Base-by-base conservation (phyloP, 495 filamentous ascomycete genomes). In the Hypoxylon lienhwacheense region DNA sequence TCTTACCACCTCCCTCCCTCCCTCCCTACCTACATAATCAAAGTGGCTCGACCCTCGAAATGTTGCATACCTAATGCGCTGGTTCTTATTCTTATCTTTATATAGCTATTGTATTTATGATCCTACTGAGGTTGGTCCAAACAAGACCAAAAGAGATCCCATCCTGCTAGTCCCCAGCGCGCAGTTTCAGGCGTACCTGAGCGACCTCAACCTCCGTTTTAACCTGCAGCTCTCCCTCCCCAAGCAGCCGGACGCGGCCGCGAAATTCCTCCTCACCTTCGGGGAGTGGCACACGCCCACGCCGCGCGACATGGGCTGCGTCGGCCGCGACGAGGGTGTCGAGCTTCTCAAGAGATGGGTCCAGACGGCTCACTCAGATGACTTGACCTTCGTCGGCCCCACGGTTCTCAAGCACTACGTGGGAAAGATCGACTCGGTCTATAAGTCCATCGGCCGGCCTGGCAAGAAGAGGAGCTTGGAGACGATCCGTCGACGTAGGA, bases 91-190 rank as follows among this genome's bases (percentile, higher is more conserved):
- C 50, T 58, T 42, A 47, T 34, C 2, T 12, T 14, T 7, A 36
- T 34, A 14, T 19, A 91, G 89, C 31, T 90, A 86, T 70, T 90
- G 86, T 59, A 66, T 90, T 34, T 72, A 81, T 50, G 72, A 82
- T 16, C 81, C 82, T 0, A 36, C 54, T 10, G 59, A 69, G 4
- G 43, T 66, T 7, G 61, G 66, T 5, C n/a, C n/a, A n/a, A n/a
- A n/a, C n/a, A n/a, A n/a, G n/a, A n/a, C n/a, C n/a, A n/a, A n/a
- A n/a, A 50, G 66, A 24, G 75, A 81, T 36, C 78, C 83, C 6
- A 61, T 87, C 6, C 57, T 90, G 14, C 74, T 92, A 12, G 78
- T 90, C 2, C 81, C 86, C 5, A 79, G 79, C 2, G 39, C 59
- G 3, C 86, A 93, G 61, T 79, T 89, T 22, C 53, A 79, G 55